Evolutionary conservation across 352 stramenopile species (phyloP), one percentile per base, ranked within the genome.

Genomic region (Globisporangium cystogenes): DNA sequence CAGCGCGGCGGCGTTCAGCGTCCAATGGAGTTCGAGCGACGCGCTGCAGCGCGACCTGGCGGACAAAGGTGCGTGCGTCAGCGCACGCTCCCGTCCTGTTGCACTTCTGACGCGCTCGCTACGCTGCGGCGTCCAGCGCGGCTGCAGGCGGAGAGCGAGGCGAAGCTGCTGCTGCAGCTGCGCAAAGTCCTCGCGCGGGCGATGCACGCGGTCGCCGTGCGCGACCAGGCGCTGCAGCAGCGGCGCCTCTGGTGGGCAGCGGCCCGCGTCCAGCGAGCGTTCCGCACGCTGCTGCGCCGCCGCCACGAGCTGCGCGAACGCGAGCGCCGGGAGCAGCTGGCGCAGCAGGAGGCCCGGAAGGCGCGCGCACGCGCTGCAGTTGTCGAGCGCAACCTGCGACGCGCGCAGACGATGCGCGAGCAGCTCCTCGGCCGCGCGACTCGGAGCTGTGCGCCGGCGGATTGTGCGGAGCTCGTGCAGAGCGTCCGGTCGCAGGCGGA

Each of bases 11-110:
- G 53, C 66, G 29, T 84, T 86, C 55, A 72, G 41, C 18, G 65
- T 86, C 16, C 72, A 80, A 42, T 86, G 72, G 72, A 82, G 71
- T 46, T 78, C 72, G 3, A 79, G 59, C 24, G 75, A 78, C 26
- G 68, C 70, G 11, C 60, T 87, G 20, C 49, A 79, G 31, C 68
- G 70, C 46, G 71, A 85, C 27, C 42, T 82, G 27, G 55, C 67
- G 48, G 57, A 57, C 29, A 75, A 83, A 67, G 72, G 70, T 82
- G 16, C 4, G 48, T 43, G n/a, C n/a, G n/a, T n/a, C n/a, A n/a
- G n/a, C n/a, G n/a, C 39, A 18, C 10, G 7, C 0, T 8, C 10
- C 39, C 16, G 3, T n/a, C 8, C 16, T 44, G 14, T 2, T 15
- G 39, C 3, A 11, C 12, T 26, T 3, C 40, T 16, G 12, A 16